Percentiles rank a stretch among this genome's conserved stretches.
Evolutionary conservation across 2,329 filamentous ascomycete species (phyloP).

Genomic region (Arthrobotrys musiformis): DNA sequence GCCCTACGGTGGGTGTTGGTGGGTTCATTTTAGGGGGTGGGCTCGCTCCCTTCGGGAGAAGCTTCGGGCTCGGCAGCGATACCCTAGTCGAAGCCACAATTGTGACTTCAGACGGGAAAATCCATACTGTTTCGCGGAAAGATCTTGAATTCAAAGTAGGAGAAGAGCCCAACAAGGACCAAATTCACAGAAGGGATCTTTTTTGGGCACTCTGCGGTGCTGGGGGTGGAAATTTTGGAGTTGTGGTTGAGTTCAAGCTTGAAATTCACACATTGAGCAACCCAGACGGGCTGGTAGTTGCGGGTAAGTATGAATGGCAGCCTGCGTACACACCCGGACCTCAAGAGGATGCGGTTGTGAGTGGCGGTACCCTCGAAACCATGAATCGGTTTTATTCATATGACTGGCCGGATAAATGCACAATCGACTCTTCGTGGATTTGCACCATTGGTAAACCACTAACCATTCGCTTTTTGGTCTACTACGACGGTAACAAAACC

Average conservation of each 20-base stretch:
- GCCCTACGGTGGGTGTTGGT: slow-evolving; percentile 62
- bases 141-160: slow-evolving; percentile 4
- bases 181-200: slow-evolving; percentile 56
- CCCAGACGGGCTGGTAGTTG: slow-evolving; percentile 54
- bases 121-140: slow-evolving; percentile 54
- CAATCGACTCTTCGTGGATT: slow-evolving; percentile 60
- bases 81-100: slow-evolving; percentile 62
- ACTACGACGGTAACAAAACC: slow-evolving; percentile 54
- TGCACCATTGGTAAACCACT: slow-evolving; percentile 33
- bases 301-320: slow-evolving; percentile 59
- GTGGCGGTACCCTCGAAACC: slow-evolving; percentile 28
- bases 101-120: slow-evolving; percentile 60
- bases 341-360: not conserved
- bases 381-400: slow-evolving; percentile 60
- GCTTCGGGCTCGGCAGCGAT: slow-evolving; percentile 62
- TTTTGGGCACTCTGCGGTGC: slow-evolving; percentile 64
- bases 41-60: slow-evolving; percentile 62
- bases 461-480: slow-evolving; percentile 53
- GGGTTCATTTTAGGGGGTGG: slow-evolving; percentile 64
- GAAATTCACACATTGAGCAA: slow-evolving; percentile 55
- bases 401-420: slow-evolving; percentile 60
- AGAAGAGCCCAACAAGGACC: slow-evolving; percentile 50
- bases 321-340: not conserved
- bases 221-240: slow-evolving; percentile 64
- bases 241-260: slow-evolving; percentile 61